Conservation (phyloP, 306 rosid genomes). For the Sphenostylis stenocarpa region DNA sequence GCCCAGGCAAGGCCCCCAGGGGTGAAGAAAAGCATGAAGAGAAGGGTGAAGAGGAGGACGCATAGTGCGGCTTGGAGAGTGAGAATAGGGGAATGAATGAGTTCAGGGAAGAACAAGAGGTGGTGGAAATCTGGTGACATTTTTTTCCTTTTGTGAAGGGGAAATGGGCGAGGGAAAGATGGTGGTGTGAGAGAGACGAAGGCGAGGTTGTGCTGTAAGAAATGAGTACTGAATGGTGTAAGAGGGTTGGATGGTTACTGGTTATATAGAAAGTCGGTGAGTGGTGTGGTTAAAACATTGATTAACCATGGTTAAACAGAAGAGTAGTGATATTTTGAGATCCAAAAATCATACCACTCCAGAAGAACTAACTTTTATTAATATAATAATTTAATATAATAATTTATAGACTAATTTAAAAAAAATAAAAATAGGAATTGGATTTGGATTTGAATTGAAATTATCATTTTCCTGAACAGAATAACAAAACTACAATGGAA, state of each 20-base stretch:
- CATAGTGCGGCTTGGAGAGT: constrained; percentile 37
- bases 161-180: neutral
- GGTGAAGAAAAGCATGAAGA: constrained; percentile 37
- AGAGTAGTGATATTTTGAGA: too few relatives aligned
- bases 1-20: constrained; percentile 86
- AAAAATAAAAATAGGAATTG: too few relatives aligned
- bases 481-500: too few relatives aligned
- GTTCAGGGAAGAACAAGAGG: constrained; percentile 41
- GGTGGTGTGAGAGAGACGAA: neutral
- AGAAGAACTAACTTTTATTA: too few relatives aligned
- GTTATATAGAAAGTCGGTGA: neutral
- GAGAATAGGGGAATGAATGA: constrained; percentile 17
- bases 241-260: neutral
- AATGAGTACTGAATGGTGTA: neutral
- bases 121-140: constrained; percentile 51
- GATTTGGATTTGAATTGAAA: too few relatives aligned
- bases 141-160: neutral
- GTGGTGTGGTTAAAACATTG: too few relatives aligned
- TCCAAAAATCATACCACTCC: too few relatives aligned
- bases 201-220: neutral
- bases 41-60: constrained; percentile 21
- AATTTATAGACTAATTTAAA: too few relatives aligned
- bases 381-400: too few relatives aligned
- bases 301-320: too few relatives aligned
- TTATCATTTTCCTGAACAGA: too few relatives aligned